Evolutionary conservation across 164 flowering plant genomes (phyloP).

Genomic region (Cinnamomum chago): DNA sequence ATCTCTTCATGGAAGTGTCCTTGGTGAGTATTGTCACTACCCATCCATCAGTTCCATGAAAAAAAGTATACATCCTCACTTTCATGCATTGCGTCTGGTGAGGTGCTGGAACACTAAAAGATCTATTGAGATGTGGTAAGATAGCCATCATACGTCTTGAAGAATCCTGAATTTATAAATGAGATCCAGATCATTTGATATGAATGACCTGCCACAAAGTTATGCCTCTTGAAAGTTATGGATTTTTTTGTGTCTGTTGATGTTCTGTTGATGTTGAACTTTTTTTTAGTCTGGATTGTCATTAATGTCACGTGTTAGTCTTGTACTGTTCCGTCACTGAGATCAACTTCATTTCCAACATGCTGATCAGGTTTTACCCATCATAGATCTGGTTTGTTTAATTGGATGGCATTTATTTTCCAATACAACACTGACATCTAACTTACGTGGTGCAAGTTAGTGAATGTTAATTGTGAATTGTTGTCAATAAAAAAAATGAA

Average conservation of each 20-base stretch:
- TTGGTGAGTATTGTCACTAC: constrained; percentile 49
- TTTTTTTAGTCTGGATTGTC: too few species aligned
- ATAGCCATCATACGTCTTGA: neutral
- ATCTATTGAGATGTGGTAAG: neutral
- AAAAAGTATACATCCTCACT: neutral
- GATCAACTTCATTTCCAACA: too few species aligned
- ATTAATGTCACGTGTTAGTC: too few species aligned
- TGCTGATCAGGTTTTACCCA: too few species aligned
- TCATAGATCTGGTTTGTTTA: too few species aligned
- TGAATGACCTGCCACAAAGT: neutral
- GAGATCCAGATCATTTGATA: neutral
- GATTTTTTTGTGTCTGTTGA: neutral
- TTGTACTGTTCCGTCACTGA: too few species aligned
- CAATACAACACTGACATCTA: too few species aligned
- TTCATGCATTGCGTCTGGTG: neutral
- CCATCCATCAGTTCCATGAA: neutral
- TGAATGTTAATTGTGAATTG: too few species aligned
- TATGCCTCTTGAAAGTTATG: neutral
- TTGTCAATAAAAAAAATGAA: too few species aligned
- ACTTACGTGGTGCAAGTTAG: too few species aligned
- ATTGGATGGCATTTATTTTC: too few species aligned
- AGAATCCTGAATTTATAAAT: neutral
- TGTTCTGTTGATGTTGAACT: neutral
- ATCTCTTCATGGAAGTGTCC: constrained; percentile 90
- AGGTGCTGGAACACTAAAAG: neutral